phyloP scores from a whole-genome alignment of 1,284 basidiomycete species.

The Malassezia yamatoensis region DNA sequence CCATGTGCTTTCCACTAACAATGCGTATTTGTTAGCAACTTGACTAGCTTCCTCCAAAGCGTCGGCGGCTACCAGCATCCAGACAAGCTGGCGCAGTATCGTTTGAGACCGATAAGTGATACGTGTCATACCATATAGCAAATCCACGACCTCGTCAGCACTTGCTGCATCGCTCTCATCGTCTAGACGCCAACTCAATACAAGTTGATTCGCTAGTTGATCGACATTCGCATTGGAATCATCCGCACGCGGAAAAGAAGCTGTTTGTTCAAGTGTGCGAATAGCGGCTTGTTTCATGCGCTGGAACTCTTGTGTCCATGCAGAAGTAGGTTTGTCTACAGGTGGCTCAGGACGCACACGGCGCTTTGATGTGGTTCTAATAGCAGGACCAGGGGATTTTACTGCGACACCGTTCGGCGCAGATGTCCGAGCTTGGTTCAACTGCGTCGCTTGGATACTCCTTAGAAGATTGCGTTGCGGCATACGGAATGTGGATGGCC shows the following conservation, averaged over 20 bases:
- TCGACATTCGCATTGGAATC: constrained; percentile 69
- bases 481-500: constrained; percentile 39
- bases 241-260: constrained; percentile 72
- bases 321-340: constrained; percentile 21
- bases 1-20: constrained; percentile 41
- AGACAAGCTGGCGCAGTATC: constrained; percentile 33
- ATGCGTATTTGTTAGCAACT: constrained; percentile 33
- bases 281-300: constrained; percentile 24
- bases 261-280: constrained; percentile 49
- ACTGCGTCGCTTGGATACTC: constrained; percentile 29
- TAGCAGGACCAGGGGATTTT: not conserved
- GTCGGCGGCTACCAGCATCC: constrained; percentile 38
- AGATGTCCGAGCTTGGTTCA: constrained; percentile 30
- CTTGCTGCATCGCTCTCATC: constrained; percentile 34
- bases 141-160: constrained; percentile 40
- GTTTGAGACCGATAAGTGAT: constrained; percentile 44
- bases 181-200: constrained; percentile 64
- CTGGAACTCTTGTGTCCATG: constrained; percentile 38
- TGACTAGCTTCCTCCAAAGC: constrained; percentile 33
- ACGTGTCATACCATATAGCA: constrained; percentile 34
- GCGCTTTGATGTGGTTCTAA: constrained; percentile 33
- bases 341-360: constrained; percentile 25
- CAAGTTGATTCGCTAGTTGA: constrained; percentile 69
- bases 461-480: constrained; percentile 42
- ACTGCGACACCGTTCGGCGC: constrained; percentile 16